Base-by-base conservation (phyloP, 441 rosid species). In the Euphorbia corollata region DNA sequence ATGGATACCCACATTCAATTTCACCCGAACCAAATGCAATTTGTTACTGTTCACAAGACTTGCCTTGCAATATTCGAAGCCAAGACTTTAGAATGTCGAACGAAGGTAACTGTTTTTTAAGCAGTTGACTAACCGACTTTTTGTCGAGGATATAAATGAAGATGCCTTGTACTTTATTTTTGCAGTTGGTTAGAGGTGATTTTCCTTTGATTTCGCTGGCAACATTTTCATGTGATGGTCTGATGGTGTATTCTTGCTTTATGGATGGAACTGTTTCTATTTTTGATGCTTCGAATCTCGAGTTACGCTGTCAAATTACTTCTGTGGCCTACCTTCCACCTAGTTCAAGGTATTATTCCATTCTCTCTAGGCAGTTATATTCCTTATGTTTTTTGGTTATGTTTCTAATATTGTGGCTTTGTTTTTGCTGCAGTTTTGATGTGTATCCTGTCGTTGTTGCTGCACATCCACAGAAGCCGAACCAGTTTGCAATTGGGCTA, bases 181-280 rank as follows among this genome's bases (percentile, higher is more conserved):
- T 54, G 13, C 81, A 88, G 90, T 78, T 86, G 88, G 57, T 65
- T 67, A 71, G 81, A n/a, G 64, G 39, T 41, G 80, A 80, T 65
- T 18, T 63, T 11, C 63, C 65, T 22, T 71, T 74, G 16, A 81
- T 88, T 32, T 71, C 84, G 10, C 72, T 77, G 27, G 91, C 91
- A 64, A 77, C 87, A 9, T 86, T 77, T 71, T 82, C 90, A 8
- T 85, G 90, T 19, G 82, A 85, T 67, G 65, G 90, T 73, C 81
- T 71, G 72, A 71, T 75, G 74, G 79, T 88, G 8, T 83, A 70
- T 66, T 84, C 87, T 5, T 57, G 83, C 73, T 81, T 83, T 58
- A 24, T 63, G 11, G 87, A 86, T 68, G 95, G 83, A 62, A 79
- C 67, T 23, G 63, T 86, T 24, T 78, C 77, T 23, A 67, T 86